phyloP scores from a whole-genome alignment of 73 alveolate species.

The Paramecium primaurelia region DNA sequence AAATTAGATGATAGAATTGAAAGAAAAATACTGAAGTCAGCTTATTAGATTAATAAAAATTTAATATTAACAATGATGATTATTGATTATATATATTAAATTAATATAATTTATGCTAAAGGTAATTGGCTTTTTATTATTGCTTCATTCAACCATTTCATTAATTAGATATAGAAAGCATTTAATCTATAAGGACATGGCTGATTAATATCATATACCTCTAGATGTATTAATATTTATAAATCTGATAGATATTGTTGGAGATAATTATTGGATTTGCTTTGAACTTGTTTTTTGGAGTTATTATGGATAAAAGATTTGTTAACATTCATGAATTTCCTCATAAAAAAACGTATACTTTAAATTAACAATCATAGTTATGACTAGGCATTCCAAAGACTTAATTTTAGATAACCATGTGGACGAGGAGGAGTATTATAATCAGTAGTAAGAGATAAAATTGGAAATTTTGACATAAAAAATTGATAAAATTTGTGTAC shows the following conservation, averaged over 20 bases:
- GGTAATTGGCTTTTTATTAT: neutral
- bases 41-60: neutral
- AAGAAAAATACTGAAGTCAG: neutral
- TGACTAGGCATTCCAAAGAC: conserved; percentile 7
- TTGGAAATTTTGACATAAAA: conserved; percentile 9
- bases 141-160: conserved; percentile 11
- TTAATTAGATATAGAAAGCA: conserved; percentile 41
- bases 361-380: neutral
- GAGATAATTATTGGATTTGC: conserved; percentile 35
- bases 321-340: neutral
- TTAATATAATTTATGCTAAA: neutral
- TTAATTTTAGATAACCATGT: neutral
- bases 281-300: neutral
- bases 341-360: neutral
- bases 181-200: neutral
- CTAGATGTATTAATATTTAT: neutral
- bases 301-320: neutral
- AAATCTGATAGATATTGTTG: neutral
- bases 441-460: neutral
- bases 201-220: conserved; percentile 4
- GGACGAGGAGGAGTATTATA: conserved; percentile 38
- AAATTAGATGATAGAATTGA: neutral
- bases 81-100: neutral
- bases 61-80: neutral
- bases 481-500: conserved; percentile 1